Evolutionary conservation across 768 basidiomycete species (phyloP).

Genomic region (Auricularia heimuer): DNA sequence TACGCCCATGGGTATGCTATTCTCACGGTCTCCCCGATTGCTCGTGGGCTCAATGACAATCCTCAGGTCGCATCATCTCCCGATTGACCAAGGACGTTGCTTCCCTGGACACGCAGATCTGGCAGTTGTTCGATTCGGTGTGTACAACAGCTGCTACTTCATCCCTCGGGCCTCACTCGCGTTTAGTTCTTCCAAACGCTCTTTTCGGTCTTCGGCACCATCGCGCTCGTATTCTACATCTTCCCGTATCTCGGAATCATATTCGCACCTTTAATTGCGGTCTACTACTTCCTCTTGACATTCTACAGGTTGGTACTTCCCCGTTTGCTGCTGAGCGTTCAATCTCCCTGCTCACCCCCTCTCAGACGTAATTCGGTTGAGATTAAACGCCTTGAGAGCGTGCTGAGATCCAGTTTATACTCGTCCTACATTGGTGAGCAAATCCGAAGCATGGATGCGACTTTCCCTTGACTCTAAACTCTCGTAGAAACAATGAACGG

Average conservation of each 20-base stretch:
- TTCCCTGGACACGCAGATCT: not conserved
- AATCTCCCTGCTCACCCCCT: not conserved
- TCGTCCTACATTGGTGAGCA: conserved; percentile 45
- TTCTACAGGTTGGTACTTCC: conserved; percentile 37
- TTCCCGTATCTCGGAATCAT: conserved; percentile 60
- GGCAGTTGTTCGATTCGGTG: not conserved
- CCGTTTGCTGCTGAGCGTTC: not conserved
- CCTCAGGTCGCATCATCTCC: conserved; percentile 44
- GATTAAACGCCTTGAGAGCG: conserved; percentile 55
- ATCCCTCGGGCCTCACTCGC: too few relatives aligned
- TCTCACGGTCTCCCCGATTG: not conserved
- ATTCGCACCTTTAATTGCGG: conserved; percentile 40
- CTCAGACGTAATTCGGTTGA: conserved; percentile 44
- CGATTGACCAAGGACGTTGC: conserved; percentile 43
- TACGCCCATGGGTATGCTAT: conserved; percentile 46
- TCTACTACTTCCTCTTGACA: conserved; percentile 43
- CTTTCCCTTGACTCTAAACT: not conserved
- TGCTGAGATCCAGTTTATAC: conserved; percentile 50
- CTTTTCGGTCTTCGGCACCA: conserved; percentile 42
- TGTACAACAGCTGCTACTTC: too few relatives aligned
- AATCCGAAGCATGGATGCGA: not conserved
- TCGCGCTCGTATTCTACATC: conserved; percentile 53
- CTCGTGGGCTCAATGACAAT: not conserved
- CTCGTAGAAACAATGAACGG: conserved; percentile 50
- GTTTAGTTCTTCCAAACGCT: conserved; percentile 33